Evolutionary conservation across 192 early-diverging fungal genomes (phyloP).

Genomic region (Backusella tarrabulga): DNA sequence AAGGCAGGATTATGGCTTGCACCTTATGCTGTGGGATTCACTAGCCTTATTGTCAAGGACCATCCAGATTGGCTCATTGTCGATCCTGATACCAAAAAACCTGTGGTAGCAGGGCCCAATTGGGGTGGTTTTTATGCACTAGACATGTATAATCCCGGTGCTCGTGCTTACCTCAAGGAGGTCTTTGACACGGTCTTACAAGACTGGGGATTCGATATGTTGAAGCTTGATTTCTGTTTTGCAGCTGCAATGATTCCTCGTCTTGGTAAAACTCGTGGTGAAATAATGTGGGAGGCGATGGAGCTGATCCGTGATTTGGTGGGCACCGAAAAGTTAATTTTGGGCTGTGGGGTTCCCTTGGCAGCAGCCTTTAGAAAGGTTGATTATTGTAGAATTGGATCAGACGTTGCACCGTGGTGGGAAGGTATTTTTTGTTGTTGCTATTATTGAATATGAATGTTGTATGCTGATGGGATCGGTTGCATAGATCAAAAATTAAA

Average conservation of each 20-base stretch:
- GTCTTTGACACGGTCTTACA: slow-evolving; percentile 42
- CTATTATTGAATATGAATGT: background rate
- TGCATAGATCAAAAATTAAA: slow-evolving; percentile 39
- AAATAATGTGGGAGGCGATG: slow-evolving; percentile 54
- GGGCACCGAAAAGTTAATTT: slow-evolving; percentile 39
- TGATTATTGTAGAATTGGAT: slow-evolving; percentile 52
- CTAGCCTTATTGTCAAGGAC: slow-evolving; percentile 37
- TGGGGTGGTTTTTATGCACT: slow-evolving; percentile 44
- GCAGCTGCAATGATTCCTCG: slow-evolving; percentile 45
- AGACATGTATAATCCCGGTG: slow-evolving; percentile 44
- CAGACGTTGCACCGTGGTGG: slow-evolving; percentile 50
- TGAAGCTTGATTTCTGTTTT: slow-evolving; percentile 54
- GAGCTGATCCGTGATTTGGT: slow-evolving; percentile 40
- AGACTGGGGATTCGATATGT: slow-evolving; percentile 48
- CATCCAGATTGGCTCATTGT: slow-evolving; percentile 45
- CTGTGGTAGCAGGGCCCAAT: slow-evolving; percentile 34
- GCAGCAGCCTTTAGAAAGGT: slow-evolving; percentile 41
- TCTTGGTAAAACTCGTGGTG: slow-evolving; percentile 42
- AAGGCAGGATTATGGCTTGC: slow-evolving; percentile 50
- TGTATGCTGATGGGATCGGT: background rate
- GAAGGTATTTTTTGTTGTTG: slow-evolving; percentile 21
- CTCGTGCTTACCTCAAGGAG: slow-evolving; percentile 34
- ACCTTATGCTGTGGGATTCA: slow-evolving; percentile 43
- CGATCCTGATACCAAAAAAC: slow-evolving; percentile 14
- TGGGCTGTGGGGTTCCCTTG: slow-evolving; percentile 52